Percentiles rank a stretch among this genome's conserved stretches.
phyloP scores from a whole-genome alignment of 495 filamentous ascomycete genomes.

The Penicillium alfredii region DNA sequence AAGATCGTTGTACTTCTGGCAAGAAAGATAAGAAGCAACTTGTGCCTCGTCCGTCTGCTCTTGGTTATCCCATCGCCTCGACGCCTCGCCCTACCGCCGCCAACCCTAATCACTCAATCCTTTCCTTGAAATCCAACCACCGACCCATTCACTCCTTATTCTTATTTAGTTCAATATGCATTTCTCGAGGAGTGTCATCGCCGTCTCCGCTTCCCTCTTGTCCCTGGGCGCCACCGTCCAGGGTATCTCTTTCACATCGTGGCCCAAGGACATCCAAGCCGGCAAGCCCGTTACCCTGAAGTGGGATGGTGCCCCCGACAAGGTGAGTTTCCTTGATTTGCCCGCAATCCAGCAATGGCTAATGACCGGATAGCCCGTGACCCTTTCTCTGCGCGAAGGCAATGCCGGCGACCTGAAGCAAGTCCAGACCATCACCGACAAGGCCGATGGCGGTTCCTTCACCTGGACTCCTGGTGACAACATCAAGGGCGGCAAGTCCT shows the following conservation, averaged over 20 bases:
- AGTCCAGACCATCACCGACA: slow-evolving; percentile 33
- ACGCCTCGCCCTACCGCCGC: neutral
- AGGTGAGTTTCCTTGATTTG: too few relatives aligned
- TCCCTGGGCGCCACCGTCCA: slow-evolving; percentile 26
- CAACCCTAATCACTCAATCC: too few relatives aligned
- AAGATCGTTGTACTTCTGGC: slow-evolving; percentile 1
- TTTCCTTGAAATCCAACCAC: slow-evolving; percentile 15
- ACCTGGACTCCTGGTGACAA: slow-evolving; percentile 37
- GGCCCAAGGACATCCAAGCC: slow-evolving; percentile 34
- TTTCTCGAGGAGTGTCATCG: slow-evolving; percentile 28
- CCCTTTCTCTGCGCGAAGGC: slow-evolving; percentile 42
- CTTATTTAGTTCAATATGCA: slow-evolving; percentile 12
- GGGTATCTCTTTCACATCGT: slow-evolving; percentile 36
- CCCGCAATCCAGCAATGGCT: too few relatives aligned
- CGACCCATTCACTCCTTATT: slow-evolving; percentile 1
- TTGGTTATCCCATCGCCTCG: too few relatives aligned
- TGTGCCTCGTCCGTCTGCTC: slow-evolving; percentile 18
- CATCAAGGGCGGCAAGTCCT: slow-evolving; percentile 34
- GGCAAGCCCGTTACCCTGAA: slow-evolving; percentile 36
- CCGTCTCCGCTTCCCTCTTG: slow-evolving; percentile 25
- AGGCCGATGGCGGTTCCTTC: slow-evolving; percentile 32
- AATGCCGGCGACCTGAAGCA: slow-evolving; percentile 31
- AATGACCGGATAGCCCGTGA: slow-evolving; percentile 39
- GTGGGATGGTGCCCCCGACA: slow-evolving; percentile 34
- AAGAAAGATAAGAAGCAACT: slow-evolving; percentile 18